Conservation (phyloP, 129 eudicot species). For the Flaveria ramosissima region DNA sequence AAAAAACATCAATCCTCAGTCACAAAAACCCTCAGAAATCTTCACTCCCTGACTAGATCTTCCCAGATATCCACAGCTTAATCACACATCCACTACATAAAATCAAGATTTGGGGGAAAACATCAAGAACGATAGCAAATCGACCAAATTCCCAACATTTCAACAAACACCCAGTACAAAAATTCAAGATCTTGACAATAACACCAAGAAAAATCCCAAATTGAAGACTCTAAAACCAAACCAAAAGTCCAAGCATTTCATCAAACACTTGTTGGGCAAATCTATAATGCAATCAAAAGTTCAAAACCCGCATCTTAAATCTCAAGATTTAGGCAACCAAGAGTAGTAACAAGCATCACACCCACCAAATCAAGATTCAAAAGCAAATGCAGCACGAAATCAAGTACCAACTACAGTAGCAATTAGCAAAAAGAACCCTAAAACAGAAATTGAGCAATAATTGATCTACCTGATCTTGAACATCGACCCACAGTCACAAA, state of each 20-base stretch:
- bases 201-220: neutral
- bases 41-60: conserved; percentile 4
- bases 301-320: conserved; percentile 14
- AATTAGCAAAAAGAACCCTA: neutral
- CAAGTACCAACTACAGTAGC: neutral
- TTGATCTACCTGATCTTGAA: conserved; percentile 12
- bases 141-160: conserved; percentile 9
- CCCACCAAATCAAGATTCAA: conserved; percentile 26
- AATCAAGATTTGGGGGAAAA: conserved; percentile 9
- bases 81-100: conserved; percentile 2
- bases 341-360: conserved; percentile 16
- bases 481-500: conserved; percentile 25
- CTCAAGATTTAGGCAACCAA: conserved; percentile 14
- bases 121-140: neutral
- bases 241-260: conserved; percentile 15
- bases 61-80: conserved; percentile 19
- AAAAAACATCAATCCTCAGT: conserved; percentile 13
- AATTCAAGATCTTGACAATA: conserved; percentile 29
- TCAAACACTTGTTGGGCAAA: neutral
- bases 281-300: conserved; percentile 15
- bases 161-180: conserved; percentile 15
- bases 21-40: conserved; percentile 29
- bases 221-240: neutral
- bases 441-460: conserved; percentile 26
- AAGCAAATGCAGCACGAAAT: conserved; percentile 34